phyloP scores from a whole-genome alignment of 345 rosid genomes.

The Rhodamnia argentea region DNA sequence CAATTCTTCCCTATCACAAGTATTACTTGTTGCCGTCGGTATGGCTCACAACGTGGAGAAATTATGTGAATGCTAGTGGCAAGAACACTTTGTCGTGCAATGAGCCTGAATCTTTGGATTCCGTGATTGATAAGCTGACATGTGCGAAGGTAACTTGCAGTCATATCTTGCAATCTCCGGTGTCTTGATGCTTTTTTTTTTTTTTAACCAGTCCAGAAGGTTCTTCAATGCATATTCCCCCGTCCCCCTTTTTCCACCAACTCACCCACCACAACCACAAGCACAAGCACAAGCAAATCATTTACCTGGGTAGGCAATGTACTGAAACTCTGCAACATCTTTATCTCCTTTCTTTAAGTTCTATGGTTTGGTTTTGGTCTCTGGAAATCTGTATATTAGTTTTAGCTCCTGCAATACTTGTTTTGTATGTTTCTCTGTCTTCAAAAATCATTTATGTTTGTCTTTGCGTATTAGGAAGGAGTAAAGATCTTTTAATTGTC shows the following conservation, averaged over 20 bases:
- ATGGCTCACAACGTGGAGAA: constrained; percentile 87
- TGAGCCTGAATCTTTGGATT: constrained; percentile 67
- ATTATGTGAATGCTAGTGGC: constrained; percentile 56
- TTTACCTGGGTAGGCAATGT: background rate
- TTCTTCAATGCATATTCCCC: background rate
- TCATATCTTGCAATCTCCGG: background rate
- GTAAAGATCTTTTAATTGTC: background rate
- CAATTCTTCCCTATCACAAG: constrained; percentile 37
- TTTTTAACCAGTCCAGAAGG: background rate
- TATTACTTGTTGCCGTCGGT: constrained; percentile 75
- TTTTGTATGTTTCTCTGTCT: background rate
- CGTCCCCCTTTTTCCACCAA: background rate
- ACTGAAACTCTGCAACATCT: background rate
- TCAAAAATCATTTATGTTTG: background rate
- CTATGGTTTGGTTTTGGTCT: background rate
- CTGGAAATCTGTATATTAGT: background rate
- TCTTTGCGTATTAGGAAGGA: background rate
- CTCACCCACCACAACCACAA: background rate
- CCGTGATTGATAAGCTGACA: constrained; percentile 46
- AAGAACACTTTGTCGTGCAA: constrained; percentile 46
- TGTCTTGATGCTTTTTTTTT: background rate
- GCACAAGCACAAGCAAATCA: too few relatives aligned
- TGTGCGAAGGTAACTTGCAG: constrained; percentile 63
- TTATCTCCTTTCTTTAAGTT: background rate
- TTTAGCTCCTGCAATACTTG: background rate